phyloP scores from a whole-genome alignment of 306 rosid genomes.

The Fagus crenata region DNA sequence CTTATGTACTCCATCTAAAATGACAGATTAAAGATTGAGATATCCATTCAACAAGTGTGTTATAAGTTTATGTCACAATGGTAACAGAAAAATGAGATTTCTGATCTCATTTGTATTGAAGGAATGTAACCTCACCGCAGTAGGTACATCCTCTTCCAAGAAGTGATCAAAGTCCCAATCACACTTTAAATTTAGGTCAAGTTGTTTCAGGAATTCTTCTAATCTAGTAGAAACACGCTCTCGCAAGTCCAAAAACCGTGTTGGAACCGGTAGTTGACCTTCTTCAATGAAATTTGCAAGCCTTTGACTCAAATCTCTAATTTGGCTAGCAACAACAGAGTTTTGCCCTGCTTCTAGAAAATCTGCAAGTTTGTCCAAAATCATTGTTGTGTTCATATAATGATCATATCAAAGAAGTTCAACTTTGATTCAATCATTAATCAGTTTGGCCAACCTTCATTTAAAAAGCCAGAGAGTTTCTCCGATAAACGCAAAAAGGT shows the following conservation, averaged over 20 bases:
- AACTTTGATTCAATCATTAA: conserved; percentile 1
- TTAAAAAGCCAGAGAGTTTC: conserved; percentile 35
- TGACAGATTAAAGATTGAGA: conserved; percentile 21
- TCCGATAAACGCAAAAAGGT: conserved; percentile 37
- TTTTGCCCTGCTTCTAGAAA: conserved; percentile 32
- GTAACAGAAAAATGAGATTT: conserved; percentile 17
- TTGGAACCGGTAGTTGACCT: conserved; percentile 44
- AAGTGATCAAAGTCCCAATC: conserved; percentile 92
- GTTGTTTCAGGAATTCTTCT: conserved; percentile 59
- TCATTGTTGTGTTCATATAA: conserved; percentile 23
- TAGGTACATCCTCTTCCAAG: conserved; percentile 83
- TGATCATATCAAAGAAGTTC: conserved; percentile 8
- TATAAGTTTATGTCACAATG: not conserved
- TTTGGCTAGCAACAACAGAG: conserved; percentile 34
- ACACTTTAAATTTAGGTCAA: conserved; percentile 43
- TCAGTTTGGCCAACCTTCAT: conserved; percentile 36
- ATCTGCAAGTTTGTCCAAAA: conserved; percentile 15
- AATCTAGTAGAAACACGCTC: conserved; percentile 45
- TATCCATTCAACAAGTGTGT: conserved; percentile 7
- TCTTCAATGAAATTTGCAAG: conserved; percentile 42
- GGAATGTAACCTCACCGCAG: conserved; percentile 80
- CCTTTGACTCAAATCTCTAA: conserved; percentile 40
- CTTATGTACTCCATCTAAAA: conserved; percentile 81
- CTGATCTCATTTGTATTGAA: conserved; percentile 20
- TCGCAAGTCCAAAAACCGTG: conserved; percentile 42